Evolutionary conservation across 78 protist species (phyloP).

Genomic region (Bodo saltans): DNA sequence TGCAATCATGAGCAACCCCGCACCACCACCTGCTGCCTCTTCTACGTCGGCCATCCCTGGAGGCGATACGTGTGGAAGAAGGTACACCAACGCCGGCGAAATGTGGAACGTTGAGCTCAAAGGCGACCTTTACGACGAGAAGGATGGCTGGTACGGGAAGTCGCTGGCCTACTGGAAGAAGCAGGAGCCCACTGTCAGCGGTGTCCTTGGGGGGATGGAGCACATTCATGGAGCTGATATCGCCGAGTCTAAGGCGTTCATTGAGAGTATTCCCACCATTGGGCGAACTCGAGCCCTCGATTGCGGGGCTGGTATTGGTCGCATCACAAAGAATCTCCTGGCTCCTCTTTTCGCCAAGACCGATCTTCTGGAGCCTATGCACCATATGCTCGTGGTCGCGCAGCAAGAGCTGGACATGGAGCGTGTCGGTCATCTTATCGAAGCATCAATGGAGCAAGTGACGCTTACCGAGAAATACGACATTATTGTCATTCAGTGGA

Average conservation of each 20-base stretch:
- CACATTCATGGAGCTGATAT: background rate
- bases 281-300: slow-evolving; percentile 37
- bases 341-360: slow-evolving; percentile 52
- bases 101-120: slow-evolving; percentile 27
- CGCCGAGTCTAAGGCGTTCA: background rate
- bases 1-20: too few relatives aligned
- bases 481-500: slow-evolving; percentile 81
- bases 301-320: slow-evolving; percentile 84
- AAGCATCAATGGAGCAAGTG: slow-evolving; percentile 60
- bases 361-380: slow-evolving; percentile 68
- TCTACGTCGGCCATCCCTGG: too few relatives aligned
- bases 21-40: too few relatives aligned
- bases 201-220: slow-evolving; percentile 33
- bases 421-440: slow-evolving; percentile 41
- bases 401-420: slow-evolving; percentile 27
- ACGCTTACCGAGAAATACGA: slow-evolving; percentile 49
- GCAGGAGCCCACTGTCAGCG: slow-evolving; percentile 24
- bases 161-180: slow-evolving; percentile 27
- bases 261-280: background rate
- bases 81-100: background rate
- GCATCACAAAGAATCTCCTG: slow-evolving; percentile 57
- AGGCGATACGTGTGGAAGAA: slow-evolving; percentile 11
- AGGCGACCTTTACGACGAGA: background rate
- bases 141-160: slow-evolving; percentile 15
- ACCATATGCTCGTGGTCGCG: slow-evolving; percentile 57